Evolutionary conservation across 768 basidiomycete genomes (phyloP).

Genomic region (Rhizopogon vulgaris): DNA sequence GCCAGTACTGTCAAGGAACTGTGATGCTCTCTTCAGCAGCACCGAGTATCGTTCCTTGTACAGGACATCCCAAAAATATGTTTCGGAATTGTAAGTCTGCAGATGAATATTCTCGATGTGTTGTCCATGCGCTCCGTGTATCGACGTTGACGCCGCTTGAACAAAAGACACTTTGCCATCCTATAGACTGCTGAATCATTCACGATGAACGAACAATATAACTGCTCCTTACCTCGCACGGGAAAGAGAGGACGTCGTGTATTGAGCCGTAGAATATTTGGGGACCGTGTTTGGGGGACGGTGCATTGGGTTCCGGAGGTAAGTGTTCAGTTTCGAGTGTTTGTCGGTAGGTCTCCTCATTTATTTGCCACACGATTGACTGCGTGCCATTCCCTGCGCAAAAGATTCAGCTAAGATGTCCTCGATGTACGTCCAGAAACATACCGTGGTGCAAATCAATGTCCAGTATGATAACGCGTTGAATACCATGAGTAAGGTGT

Average conservation of each 20-base stretch:
- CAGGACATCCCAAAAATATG: conserved; percentile 69
- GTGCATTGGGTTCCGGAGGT: conserved; percentile 27
- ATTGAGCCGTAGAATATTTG: conserved; percentile 84
- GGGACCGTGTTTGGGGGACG: conserved; percentile 35
- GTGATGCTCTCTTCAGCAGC: conserved; percentile 60
- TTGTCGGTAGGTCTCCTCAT: conserved; percentile 76
- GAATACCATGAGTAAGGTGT: conserved; percentile 71
- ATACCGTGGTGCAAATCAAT: conserved; percentile 45
- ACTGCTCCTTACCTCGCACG: conserved; percentile 64
- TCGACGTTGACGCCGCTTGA: conserved; percentile 80
- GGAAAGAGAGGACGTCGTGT: conserved; percentile 91
- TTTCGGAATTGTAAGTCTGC: conserved; percentile 59
- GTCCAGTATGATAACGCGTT: conserved; percentile 81
- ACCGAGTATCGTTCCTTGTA: conserved; percentile 60
- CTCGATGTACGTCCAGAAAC: neutral
- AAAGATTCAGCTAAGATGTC: neutral
- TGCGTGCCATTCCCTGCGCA: conserved; percentile 87
- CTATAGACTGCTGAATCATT: conserved; percentile 31
- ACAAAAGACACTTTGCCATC: conserved; percentile 76
- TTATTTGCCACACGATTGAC: conserved; percentile 85
- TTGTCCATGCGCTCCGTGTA: conserved; percentile 80
- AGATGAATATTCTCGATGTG: conserved; percentile 85
- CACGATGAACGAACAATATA: neutral
- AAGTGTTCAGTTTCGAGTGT: conserved; percentile 45
- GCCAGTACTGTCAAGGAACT: conserved; percentile 66